phyloP scores from a whole-genome alignment of 805 yeast genomes.

The Yarrowia sp. region DNA sequence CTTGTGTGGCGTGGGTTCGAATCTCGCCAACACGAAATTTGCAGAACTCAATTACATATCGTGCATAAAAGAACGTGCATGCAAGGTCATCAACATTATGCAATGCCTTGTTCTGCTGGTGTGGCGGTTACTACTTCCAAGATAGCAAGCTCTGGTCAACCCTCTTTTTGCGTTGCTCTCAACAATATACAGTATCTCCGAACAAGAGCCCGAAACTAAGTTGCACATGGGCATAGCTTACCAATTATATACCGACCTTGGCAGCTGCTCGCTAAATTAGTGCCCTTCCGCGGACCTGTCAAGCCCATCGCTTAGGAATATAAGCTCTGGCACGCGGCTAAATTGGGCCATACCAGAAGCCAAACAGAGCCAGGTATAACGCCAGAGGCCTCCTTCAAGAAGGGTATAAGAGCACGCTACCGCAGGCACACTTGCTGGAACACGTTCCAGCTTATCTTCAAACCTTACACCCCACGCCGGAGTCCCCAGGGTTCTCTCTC shows the following conservation, averaged over 20 bases:
- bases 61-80: conserved; percentile 1
- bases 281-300: conserved; percentile 22
- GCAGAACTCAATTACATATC: conserved; percentile 7
- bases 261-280: not conserved
- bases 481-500: not conserved
- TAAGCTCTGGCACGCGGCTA: conserved; percentile 21
- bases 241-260: not conserved
- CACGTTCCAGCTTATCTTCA: not conserved
- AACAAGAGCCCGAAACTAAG: not conserved
- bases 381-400: not conserved
- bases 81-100: conserved; percentile 3
- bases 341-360: not conserved
- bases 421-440: not conserved
- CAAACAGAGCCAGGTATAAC: not conserved
- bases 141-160: not conserved
- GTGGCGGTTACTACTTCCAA: not conserved
- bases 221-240: not conserved
- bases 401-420: too few relatives aligned
- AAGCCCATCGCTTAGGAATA: not conserved
- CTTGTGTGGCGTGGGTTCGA: conserved; percentile 9
- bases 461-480: not conserved
- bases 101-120: conserved; percentile 2
- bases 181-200: not conserved
- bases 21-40: not conserved
- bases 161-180: conserved; percentile 1